Evolutionary conservation across 306 rosid genomes (phyloP).

Genomic region (Acacia confusa): DNA sequence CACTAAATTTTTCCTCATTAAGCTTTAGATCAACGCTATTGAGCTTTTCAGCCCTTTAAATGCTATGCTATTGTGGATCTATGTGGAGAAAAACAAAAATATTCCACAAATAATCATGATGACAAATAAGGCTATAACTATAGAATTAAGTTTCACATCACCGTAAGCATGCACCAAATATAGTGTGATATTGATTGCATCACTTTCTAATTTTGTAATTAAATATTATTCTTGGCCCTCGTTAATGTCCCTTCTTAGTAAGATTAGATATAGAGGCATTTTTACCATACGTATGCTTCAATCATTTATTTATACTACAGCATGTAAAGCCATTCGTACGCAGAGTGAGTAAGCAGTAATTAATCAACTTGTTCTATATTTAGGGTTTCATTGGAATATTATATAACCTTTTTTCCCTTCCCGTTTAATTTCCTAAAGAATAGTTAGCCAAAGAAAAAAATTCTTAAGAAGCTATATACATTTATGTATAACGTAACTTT

Average conservation of each 20-base stretch:
- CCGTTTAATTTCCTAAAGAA: neutral
- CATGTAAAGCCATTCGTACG: neutral
- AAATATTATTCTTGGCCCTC: neutral
- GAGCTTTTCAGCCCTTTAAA: too few relatives aligned
- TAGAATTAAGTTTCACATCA: slow-evolving; percentile 8
- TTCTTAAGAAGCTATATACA: too few relatives aligned
- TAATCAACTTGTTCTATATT: neutral
- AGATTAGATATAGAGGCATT: neutral
- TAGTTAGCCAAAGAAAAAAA: too few relatives aligned
- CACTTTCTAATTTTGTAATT: slow-evolving; percentile 21
- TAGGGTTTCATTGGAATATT: neutral
- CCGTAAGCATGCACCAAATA: slow-evolving; percentile 24
- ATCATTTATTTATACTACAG: neutral
- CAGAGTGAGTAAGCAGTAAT: neutral
- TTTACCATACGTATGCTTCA: neutral
- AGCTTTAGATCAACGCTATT: too few relatives aligned
- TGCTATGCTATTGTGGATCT: slow-evolving; percentile 9
- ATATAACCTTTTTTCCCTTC: neutral
- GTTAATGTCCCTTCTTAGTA: slow-evolving; percentile 6
- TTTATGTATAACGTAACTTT: too few relatives aligned
- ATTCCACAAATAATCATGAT: slow-evolving; percentile 26
- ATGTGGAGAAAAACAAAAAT: slow-evolving; percentile 25
- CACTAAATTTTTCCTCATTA: too few relatives aligned
- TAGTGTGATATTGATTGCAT: slow-evolving; percentile 25
- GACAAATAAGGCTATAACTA: neutral